Conservation (phyloP, 148 eudicot species). For the Suaeda aralocaspica region DNA sequence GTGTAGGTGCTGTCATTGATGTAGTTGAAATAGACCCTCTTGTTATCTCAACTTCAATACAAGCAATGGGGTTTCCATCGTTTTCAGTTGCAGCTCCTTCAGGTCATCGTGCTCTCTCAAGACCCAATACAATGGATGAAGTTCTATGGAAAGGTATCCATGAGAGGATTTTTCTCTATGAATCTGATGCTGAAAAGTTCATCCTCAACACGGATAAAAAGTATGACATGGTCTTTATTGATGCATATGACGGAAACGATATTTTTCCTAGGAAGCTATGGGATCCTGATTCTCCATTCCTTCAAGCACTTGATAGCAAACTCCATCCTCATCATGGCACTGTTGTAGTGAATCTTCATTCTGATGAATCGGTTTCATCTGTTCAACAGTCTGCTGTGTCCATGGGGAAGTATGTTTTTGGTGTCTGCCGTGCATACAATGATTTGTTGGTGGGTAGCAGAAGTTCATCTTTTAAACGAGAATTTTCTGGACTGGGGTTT, state of each 20-base stretch:
- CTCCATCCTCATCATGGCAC: constrained; percentile 91
- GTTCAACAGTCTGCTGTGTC: constrained; percentile 32
- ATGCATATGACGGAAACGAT: constrained; percentile 90
- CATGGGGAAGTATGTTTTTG: constrained; percentile 63
- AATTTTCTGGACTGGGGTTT: constrained; percentile 49
- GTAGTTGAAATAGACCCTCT: constrained; percentile 87
- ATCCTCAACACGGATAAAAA: constrained; percentile 37
- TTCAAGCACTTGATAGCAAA: constrained; percentile 46
- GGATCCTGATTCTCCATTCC: constrained; percentile 80
- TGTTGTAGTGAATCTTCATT: constrained; percentile 90
- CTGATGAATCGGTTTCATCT: constrained; percentile 44
- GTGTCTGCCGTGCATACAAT: constrained; percentile 63
- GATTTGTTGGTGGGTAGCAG: constrained; percentile 39
- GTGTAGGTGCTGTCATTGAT: constrained; percentile 72
- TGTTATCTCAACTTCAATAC: constrained; percentile 71
- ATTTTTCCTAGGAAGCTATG: constrained; percentile 78
- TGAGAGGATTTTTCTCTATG: constrained; percentile 73
- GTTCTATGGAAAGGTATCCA: constrained; percentile 85
- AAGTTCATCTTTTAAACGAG: constrained; percentile 4
- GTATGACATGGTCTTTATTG: constrained; percentile 83
- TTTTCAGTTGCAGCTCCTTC: constrained; percentile 46
- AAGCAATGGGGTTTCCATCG: constrained; percentile 91
- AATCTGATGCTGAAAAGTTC: constrained; percentile 82
- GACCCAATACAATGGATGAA: constrained; percentile 42
- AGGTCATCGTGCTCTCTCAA: constrained; percentile 41